Evolutionary conservation across 441 rosid species (phyloP), one percentile per base, ranked within the genome.

Genomic region (Erodium moschatum): DNA sequence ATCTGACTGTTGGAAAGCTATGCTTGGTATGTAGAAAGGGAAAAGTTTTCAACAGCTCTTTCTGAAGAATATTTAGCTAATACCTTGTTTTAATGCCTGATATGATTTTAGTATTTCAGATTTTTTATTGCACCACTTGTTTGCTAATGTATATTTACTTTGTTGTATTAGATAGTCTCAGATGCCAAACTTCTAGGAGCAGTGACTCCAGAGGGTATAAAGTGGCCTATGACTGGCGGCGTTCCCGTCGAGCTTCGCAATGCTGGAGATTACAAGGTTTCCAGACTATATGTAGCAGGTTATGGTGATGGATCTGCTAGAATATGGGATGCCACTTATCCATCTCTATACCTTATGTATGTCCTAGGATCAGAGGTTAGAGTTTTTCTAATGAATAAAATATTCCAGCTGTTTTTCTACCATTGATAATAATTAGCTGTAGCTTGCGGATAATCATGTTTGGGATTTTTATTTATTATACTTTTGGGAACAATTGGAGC

Each of bases 321-420:
- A 75, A 82, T 85, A 76, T 87, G 89, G 91, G 91, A 85, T 70
- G 87, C 89, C 62, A 83, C 89, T 66, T 82, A 75, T 77, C 87
- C 87, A 52, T 63, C 81, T 71, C 70, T 81, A 18, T 78, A 80
- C 38, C 91, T 72, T 67, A 74, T 85, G 29, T 78, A 75, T 72
- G 72, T 70, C 72, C 61, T 87, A 54, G 76, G 76, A 69, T 74
- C 83, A 40, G 81, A 82, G 81, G 87, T 85, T 62, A 31, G 80
- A 6, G 0, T 8, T 29, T 67, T 46, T 70, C 15, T 12, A 40
- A 56, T 63, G 62, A 61, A 73, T 21, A 12, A 70, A 19, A 58
- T 48, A 52, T 72, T 18, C 69, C 15, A 12, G 58, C 68, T 73
- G 70, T 4, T 66, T 67, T 69, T 0, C 54, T 61, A 68, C 70